phyloP scores from a whole-genome alignment of 257 asterid genomes.

The Schizonepeta tenuifolia region DNA sequence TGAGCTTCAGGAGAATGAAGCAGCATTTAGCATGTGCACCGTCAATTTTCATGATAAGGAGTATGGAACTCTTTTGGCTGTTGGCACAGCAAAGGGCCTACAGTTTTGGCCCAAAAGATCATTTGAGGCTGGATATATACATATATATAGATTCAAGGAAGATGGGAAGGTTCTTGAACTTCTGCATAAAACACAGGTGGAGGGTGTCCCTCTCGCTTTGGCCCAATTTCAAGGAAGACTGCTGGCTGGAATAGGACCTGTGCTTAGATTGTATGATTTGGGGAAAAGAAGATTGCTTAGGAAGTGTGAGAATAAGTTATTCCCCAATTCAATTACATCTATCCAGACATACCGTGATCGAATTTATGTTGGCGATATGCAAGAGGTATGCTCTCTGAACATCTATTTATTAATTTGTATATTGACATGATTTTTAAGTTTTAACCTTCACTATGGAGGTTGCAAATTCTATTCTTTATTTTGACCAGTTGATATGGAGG shows the following conservation, averaged over 20 bases:
- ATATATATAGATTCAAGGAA: conserved; percentile 92
- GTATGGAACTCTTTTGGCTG: conserved; percentile 92
- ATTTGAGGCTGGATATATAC: conserved; percentile 86
- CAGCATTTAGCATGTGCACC: conserved; percentile 96
- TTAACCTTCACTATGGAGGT: background rate
- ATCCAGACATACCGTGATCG: conserved; percentile 96
- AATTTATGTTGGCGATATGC: conserved; percentile 98
- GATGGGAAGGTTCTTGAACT: conserved; percentile 95
- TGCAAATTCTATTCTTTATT: background rate
- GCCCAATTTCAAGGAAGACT: conserved; percentile 97
- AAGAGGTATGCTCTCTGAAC: conserved; percentile 71
- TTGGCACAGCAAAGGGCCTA: conserved; percentile 96
- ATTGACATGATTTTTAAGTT: background rate
- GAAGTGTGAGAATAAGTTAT: conserved; percentile 94
- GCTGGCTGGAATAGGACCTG: conserved; percentile 89
- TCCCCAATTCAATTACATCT: conserved; percentile 84
- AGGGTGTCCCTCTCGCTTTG: conserved; percentile 92
- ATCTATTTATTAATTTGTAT: conserved; percentile 17
- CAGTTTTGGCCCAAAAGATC: conserved; percentile 91
- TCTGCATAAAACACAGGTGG: conserved; percentile 97
- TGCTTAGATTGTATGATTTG: conserved; percentile 93
- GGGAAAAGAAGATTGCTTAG: conserved; percentile 90
- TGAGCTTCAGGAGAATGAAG: conserved; percentile 98
- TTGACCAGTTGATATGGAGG: no score
- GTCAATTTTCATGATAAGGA: conserved; percentile 96